A percentile compares a stretch with the other conserved stretches of the same genome.
Conservation (phyloP, 805 yeast species). For the Metschnikowia rubicola region DNA sequence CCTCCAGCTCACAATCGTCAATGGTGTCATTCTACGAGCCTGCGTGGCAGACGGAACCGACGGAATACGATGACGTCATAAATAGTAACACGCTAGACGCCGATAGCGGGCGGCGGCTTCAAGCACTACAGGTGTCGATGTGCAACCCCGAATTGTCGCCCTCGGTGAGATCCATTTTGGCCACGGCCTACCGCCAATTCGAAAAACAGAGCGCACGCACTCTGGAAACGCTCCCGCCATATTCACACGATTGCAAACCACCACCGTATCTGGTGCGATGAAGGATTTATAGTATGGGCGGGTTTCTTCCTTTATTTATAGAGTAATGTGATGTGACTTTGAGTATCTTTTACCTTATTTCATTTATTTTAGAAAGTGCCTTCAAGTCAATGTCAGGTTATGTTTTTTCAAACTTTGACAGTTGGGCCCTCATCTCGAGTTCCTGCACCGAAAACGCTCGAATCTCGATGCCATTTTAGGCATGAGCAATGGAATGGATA, state of each 20-base stretch:
- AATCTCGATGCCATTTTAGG: too few relatives aligned
- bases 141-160: slow-evolving; percentile 12
- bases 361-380: too few relatives aligned
- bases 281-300: not conserved
- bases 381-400: too few relatives aligned
- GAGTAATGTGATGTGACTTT: not conserved
- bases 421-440: too few relatives aligned
- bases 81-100: slow-evolving; percentile 11
- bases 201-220: slow-evolving; percentile 12
- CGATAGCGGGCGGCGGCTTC: slow-evolving; percentile 14
- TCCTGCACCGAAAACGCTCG: too few relatives aligned
- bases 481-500: too few relatives aligned
- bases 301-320: not conserved
- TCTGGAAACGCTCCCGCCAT: slow-evolving; percentile 13
- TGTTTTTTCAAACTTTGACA: too few relatives aligned
- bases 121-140: slow-evolving; percentile 13
- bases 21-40: slow-evolving; percentile 4
- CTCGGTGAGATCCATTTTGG: slow-evolving; percentile 11
- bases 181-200: slow-evolving; percentile 12
- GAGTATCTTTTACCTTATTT: too few relatives aligned
- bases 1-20: slow-evolving; percentile 5
- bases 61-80: slow-evolving; percentile 5
- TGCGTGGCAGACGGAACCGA: slow-evolving; percentile 2
- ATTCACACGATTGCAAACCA: slow-evolving; percentile 13
- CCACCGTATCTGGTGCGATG: slow-evolving; percentile 9